phyloP scores from a whole-genome alignment of 192 early-diverging fungal species.

The Coemansia sp. region DNA sequence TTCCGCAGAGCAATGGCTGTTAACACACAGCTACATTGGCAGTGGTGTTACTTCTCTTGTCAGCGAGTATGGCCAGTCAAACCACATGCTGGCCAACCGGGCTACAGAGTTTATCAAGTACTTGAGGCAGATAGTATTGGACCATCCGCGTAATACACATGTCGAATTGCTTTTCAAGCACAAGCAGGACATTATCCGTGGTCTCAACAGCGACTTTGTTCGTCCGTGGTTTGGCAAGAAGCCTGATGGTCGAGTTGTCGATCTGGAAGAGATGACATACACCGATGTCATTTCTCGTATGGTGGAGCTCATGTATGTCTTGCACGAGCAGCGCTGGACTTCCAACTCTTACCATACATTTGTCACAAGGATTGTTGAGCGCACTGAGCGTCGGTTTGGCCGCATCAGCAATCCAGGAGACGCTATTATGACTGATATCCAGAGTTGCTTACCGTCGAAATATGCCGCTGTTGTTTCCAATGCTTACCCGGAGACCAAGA shows the following conservation, averaged over 20 bases:
- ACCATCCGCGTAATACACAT: conserved; percentile 81
- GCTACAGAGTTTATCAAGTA: conserved; percentile 79
- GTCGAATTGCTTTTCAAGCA: conserved; percentile 63
- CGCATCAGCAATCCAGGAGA: too few species aligned
- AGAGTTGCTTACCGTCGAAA: neutral
- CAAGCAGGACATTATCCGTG: conserved; percentile 73
- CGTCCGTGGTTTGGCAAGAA: conserved; percentile 95
- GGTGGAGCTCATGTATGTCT: conserved; percentile 80
- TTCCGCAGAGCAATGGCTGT: conserved; percentile 76
- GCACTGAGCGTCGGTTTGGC: conserved; percentile 76
- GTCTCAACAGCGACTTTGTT: conserved; percentile 68
- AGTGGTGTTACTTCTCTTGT: conserved; percentile 86
- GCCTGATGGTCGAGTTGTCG: conserved; percentile 68
- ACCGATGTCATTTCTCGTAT: conserved; percentile 80
- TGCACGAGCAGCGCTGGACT: conserved; percentile 80
- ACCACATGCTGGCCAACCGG: conserved; percentile 87
- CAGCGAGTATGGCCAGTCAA: conserved; percentile 91
- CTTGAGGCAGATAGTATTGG: conserved; percentile 78
- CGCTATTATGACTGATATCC: neutral
- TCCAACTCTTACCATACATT: conserved; percentile 70
- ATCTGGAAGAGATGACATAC: conserved; percentile 94
- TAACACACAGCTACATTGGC: conserved; percentile 73
- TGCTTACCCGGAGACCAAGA: conserved; percentile 8
- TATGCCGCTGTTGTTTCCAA: conserved; percentile 24
- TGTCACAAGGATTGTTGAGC: conserved; percentile 81